These are phyloP conservation scores for Geranium brycei DNA, from an alignment of 345 rosid genomes.

Conservation along the genomic window DNA sequence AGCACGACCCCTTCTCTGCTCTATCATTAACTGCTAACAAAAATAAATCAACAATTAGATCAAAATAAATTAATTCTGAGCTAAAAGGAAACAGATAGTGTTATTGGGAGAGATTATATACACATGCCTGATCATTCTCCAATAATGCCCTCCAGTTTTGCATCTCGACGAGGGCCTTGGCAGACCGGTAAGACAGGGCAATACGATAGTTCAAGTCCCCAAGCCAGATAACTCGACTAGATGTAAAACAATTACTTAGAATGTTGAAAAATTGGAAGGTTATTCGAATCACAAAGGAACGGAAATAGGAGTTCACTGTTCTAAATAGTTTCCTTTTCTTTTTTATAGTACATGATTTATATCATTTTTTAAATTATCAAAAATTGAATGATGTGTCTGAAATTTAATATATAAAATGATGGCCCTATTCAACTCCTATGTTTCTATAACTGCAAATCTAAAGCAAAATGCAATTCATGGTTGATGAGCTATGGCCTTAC, in stretches of 20 bases:
- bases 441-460: too few relatives aligned
- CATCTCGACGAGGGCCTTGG: slow-evolving; percentile 56
- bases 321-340: too few relatives aligned
- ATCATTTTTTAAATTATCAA: too few relatives aligned
- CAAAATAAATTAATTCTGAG: not conserved
- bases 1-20: slow-evolving; percentile 75
- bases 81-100: not conserved
- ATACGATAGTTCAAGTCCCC: slow-evolving; percentile 10
- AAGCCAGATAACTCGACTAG: slow-evolving; percentile 92
- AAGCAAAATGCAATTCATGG: too few relatives aligned
- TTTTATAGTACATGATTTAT: too few relatives aligned
- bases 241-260: slow-evolving; percentile 7
- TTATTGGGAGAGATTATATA: slow-evolving; percentile 1
- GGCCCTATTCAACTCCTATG: too few relatives aligned
- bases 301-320: too few relatives aligned
- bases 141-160: slow-evolving; percentile 96
- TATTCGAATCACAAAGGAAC: too few relatives aligned
- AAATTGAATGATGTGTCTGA: too few relatives aligned
- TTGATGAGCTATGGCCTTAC: slow-evolving; percentile 33
- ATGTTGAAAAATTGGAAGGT: not conserved
- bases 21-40: slow-evolving; percentile 61
- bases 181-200: too few relatives aligned
- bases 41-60: slow-evolving; percentile 10
- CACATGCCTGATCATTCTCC: slow-evolving; percentile 81
- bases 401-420: too few relatives aligned